Evolutionary conservation across 1,139 yeast genomes (phyloP), one percentile per base, ranked within the genome.

Genomic region (Neolecta irregularis): DNA sequence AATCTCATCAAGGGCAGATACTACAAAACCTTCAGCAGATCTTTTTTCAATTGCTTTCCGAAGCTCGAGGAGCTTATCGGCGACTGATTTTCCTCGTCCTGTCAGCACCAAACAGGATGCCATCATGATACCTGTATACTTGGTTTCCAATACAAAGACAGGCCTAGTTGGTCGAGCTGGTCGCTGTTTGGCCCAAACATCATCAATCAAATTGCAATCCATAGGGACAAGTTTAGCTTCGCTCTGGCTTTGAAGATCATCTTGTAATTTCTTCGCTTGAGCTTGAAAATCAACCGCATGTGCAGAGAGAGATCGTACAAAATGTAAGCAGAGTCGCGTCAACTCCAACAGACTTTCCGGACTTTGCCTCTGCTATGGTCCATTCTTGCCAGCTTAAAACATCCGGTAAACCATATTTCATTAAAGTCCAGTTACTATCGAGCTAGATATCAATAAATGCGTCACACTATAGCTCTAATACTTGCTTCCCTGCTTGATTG

Each of bases 321-420:
- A 39, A 35, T 9, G 76, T 64, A 40, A 85, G 65, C 41, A 85
- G 61, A 45, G 67, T 69, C 2, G 95, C 92, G 49, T 75, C 85
- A 24, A 68, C 61, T 19, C 73, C 74, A 40, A 69, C 64, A 8
- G 56, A 57, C 20, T 38, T 39, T 6, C 45, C 43, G 7, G 38
- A 40, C 16, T 41, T 44, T n/a, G 48, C 43, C 11, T 43, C 50
- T 73, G 75, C 18, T 58, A 50, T 26, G 72, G 80, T 65, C 88
- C 94, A 91, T 47, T 79, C 77, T 52, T 77, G 76, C 98, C 98
- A 88, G 2, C 83, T 62, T 22, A 78, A 74, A 41, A 73, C 74
- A 44, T 72, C 79, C 37, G 67, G 65, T 9, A 71, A 29, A 9
- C 93, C 93, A 53, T 76, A 91, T 53, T 74, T 83, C 48, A 91